A percentile compares a stretch with the other conserved stretches of the same genome.
phyloP scores from a whole-genome alignment of 805 yeast species.

The Barnettozyma vustinii region DNA sequence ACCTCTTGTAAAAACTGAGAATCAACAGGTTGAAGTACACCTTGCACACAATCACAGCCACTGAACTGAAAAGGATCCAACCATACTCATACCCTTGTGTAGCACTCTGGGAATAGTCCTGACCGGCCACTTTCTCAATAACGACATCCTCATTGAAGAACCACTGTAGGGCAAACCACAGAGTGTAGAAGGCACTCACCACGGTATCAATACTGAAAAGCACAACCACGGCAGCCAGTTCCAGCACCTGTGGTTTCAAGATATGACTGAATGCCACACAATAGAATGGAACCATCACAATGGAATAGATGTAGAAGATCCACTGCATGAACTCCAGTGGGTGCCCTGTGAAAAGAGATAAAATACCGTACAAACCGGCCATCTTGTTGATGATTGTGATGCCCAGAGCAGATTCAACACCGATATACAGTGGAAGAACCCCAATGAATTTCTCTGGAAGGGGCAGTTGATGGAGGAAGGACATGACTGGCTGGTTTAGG shows the following conservation, averaged over 20 bases:
- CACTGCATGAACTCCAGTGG: conserved; percentile 80
- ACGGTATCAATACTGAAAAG: conserved; percentile 65
- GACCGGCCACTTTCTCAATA: conserved; percentile 18
- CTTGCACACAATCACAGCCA: conserved; percentile 43
- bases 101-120: conserved; percentile 44
- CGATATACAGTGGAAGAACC: conserved; percentile 71
- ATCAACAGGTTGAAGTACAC: conserved; percentile 56
- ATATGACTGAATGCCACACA: conserved; percentile 50
- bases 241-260: conserved; percentile 50
- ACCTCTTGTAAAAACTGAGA: conserved; percentile 52
- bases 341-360: conserved; percentile 86
- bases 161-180: conserved; percentile 76
- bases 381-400: conserved; percentile 81
- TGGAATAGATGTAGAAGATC: conserved; percentile 65
- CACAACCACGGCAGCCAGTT: conserved; percentile 57
- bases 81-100: conserved; percentile 52
- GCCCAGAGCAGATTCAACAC: conserved; percentile 77
- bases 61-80: conserved; percentile 46
- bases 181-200: conserved; percentile 60
- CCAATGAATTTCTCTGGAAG: conserved; percentile 43
- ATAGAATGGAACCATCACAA: conserved; percentile 59
- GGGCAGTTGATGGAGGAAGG: not conserved
- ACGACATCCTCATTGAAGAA: conserved; percentile 44
- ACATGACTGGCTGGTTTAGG: not conserved
- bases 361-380: conserved; percentile 80